Base-by-base conservation (phyloP, 1,139 yeast species). In the Hemisphaericaspora lyxosophila region DNA sequence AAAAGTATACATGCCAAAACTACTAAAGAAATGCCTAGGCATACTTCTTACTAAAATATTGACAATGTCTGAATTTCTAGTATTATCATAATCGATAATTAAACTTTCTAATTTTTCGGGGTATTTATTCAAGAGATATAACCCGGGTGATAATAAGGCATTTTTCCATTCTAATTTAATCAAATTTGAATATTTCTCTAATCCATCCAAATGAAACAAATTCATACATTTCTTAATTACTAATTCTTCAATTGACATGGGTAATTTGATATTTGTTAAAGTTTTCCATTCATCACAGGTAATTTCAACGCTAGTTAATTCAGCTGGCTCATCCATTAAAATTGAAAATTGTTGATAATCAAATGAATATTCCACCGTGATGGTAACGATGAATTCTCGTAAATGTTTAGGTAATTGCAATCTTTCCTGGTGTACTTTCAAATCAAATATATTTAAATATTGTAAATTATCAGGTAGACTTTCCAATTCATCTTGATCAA, bases 61-160 rank as follows among this genome's bases (percentile, higher is more conserved):
- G 4, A 40, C 19, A 11, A 40, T 17, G 7, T 14, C 27, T 11
- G 26, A 14, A 7, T 26, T 34, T 14, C 25, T 31, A 7, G 36
- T 17, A 31, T 34, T 31, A 25, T 31, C 33, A 19, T 37, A 36
- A 29, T 40, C 39, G 14, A 40, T 33, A 23, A 33, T n/a, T 23
- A 40, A 29, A 3, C 31, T 8, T 20, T 34, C 26, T n/a, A 40
- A 28, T 7, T 24, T 7, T 5, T 29, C 30, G 20, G 43, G 43
- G 25, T 33, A 31, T 9, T 5, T 16, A 14, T n/a, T 33, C 15
- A 24, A 20, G 7, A 31, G 9, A 20, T 29, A 40, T 12, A 40
- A 33, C 19, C 31, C 28, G 15, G 39, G 40, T 1, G 38, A 36
- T 14, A 40, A 33, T 17, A 40, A 36, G 4, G 43, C 43, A 7